Evolutionary conservation across 2,329 filamentous ascomycete species (phyloP), one percentile per base, ranked within the genome.

Genomic region (Colletotrichum sp.): DNA sequence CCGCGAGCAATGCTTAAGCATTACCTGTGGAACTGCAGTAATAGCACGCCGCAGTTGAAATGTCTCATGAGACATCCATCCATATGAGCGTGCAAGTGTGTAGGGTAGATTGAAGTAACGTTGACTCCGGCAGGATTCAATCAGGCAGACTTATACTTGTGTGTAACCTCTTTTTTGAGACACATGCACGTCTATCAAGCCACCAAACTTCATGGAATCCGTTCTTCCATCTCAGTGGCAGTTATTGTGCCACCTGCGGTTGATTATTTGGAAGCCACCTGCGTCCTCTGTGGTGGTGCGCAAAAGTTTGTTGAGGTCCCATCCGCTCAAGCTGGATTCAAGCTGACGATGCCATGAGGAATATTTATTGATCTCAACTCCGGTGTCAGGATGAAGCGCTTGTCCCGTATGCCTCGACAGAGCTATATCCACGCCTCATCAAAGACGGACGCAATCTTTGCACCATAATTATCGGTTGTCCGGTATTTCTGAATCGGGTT

Each of bases 71-170:
- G 1, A 7, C 2, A 16, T 49, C 6, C 10, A 8, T 16, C 15
- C 0, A 1, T 21, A 21, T 13, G n/a, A 4, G n/a, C 44, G 7
- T 49, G 44, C 44, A 2, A 2, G n/a, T 49, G 4, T 6, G n/a
- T 21, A 21, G n/a, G 0, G 4, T 49, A 1, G 44, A 49, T 21
- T 21, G 44, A 49, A 49, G 44, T 49, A 49, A 49, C 44, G 44
- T 49, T 49, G n/a, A 49, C n/a, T 49, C 44, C 1, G n/a, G n/a
- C 10, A 6, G n/a, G n/a, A 7, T 49, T 21, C 44, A 6, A 49
- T 49, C 0, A 49, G 44, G 44, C 44, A 49, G 44, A 21, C 44
- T 5, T 49, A 49, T 6, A 13, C 44, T 13, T 2, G 44, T 49
- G 44, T 21, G 44, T 49, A 49, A 13, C 44, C 10, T 49, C 6